A percentile compares a stretch with the other conserved stretches of the same genome.
Conservation (phyloP, 192 early-diverging fungal species). For the Linnemannia schmuckeri region DNA sequence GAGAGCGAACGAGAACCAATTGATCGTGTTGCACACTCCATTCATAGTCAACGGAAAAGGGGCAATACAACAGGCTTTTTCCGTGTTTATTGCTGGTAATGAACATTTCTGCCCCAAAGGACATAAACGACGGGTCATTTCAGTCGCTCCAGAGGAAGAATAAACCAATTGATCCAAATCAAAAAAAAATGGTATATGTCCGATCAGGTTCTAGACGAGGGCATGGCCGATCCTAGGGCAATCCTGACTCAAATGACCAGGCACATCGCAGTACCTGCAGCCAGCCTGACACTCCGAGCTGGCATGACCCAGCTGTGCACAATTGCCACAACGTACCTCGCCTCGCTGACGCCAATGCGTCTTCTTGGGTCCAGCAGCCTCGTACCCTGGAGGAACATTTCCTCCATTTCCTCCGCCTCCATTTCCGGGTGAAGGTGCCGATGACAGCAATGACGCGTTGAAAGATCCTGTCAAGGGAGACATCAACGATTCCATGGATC, state of each 20-base stretch:
- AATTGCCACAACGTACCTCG: slow-evolving; percentile 64
- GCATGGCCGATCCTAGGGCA: slow-evolving; percentile 33
- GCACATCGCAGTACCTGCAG: slow-evolving; percentile 56
- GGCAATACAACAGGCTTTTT: background rate
- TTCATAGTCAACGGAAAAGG: background rate
- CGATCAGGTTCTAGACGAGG: background rate
- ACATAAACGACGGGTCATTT: too few species aligned
- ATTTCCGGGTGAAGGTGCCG: slow-evolving; percentile 10
- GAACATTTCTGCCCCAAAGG: too few species aligned
- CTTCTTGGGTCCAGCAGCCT: slow-evolving; percentile 32
- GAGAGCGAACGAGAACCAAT: background rate
- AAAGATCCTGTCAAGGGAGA: slow-evolving; percentile 24
- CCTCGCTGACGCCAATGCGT: slow-evolving; percentile 43
- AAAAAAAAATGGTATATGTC: background rate
- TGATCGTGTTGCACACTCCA: background rate
- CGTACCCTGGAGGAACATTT: slow-evolving; percentile 25
- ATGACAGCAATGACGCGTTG: slow-evolving; percentile 24
- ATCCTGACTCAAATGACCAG: slow-evolving; percentile 56
- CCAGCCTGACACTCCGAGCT: slow-evolving; percentile 60
- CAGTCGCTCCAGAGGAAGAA: too few species aligned
- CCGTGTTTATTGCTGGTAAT: too few species aligned
- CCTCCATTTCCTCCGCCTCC: slow-evolving; percentile 6
- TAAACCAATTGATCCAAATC: too few species aligned
- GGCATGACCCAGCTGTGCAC: slow-evolving; percentile 61
- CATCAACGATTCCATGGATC: slow-evolving; percentile 29